Percentiles rank a stretch among this genome's conserved stretches.
phyloP scores from a whole-genome alignment of 768 basidiomycete species.

The Suillus lakei region DNA sequence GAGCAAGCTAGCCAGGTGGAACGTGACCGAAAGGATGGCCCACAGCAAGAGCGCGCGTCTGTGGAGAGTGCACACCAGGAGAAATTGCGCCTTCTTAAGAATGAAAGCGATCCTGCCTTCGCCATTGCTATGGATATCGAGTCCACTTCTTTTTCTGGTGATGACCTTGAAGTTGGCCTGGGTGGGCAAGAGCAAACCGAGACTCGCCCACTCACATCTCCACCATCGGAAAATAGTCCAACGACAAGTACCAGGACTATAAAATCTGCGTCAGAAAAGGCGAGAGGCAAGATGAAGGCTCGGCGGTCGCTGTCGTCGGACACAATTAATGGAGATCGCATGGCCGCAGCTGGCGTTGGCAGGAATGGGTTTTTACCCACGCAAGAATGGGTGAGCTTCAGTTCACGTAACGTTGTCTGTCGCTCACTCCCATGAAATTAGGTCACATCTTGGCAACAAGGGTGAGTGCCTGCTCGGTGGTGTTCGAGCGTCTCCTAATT shows the following conservation, averaged over 20 bases:
- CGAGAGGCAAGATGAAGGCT: slow-evolving; percentile 88
- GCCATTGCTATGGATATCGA: slow-evolving; percentile 26
- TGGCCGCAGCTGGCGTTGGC: slow-evolving; percentile 74
- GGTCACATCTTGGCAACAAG: slow-evolving; percentile 97
- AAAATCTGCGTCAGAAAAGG: slow-evolving; percentile 76
- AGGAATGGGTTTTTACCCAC: slow-evolving; percentile 94
- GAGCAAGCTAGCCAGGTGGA: slow-evolving; percentile 53
- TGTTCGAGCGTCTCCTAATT: slow-evolving; percentile 9
- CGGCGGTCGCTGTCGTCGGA: slow-evolving; percentile 60
- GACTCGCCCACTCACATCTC: slow-evolving; percentile 47
- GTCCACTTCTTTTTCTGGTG: slow-evolving; percentile 19
- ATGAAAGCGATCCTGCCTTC: slow-evolving; percentile 45
- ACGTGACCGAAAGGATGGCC: slow-evolving; percentile 29
- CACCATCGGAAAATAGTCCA: slow-evolving; percentile 44
- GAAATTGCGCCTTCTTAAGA: slow-evolving; percentile 68
- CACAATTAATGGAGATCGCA: slow-evolving; percentile 59
- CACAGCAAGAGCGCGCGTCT: slow-evolving; percentile 9
- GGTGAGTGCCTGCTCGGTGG: slow-evolving; percentile 49
- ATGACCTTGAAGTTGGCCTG: slow-evolving; percentile 16
- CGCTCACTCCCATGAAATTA: slow-evolving; percentile 29
- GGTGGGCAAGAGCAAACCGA: slow-evolving; percentile 13
- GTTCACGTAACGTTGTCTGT: neutral
- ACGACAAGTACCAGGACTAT: slow-evolving; percentile 21
- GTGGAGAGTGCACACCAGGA: slow-evolving; percentile 54
- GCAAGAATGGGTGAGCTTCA: slow-evolving; percentile 87